Percentiles rank a stretch among this genome's conserved stretches.
Evolutionary conservation across 1,139 yeast genomes (phyloP).

Genomic region (Hansenula lynferdii): DNA sequence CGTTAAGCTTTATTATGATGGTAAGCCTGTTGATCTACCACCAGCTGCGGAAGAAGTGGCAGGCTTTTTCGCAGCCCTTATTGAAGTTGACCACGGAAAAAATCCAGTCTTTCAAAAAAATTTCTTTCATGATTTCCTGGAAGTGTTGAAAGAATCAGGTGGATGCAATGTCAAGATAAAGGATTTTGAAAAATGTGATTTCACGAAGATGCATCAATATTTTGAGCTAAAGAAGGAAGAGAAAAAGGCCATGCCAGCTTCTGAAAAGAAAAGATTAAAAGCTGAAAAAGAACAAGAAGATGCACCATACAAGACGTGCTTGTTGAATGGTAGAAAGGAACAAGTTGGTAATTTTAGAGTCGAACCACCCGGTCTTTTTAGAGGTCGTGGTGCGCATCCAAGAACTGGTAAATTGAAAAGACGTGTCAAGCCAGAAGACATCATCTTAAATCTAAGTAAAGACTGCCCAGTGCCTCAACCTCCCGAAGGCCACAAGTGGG

Average conservation of each 20-base stretch:
- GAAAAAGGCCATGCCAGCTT: slow-evolving; percentile 60
- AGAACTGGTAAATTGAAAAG: slow-evolving; percentile 85
- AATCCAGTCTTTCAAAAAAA: slow-evolving; percentile 85
- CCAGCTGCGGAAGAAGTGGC: slow-evolving; percentile 93
- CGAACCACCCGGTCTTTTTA: slow-evolving; percentile 93
- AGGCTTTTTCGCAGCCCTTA: slow-evolving; percentile 86
- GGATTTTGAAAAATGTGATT: slow-evolving; percentile 71
- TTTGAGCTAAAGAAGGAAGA: slow-evolving; percentile 70
- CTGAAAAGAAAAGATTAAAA: slow-evolving; percentile 70
- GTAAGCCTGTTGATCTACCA: slow-evolving; percentile 69
- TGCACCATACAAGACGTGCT: slow-evolving; percentile 77
- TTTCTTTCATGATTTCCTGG: slow-evolving; percentile 73
- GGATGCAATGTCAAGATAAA: slow-evolving; percentile 55
- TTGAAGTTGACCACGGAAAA: slow-evolving; percentile 84
- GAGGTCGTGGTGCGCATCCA: slow-evolving; percentile 98
- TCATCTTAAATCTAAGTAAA: slow-evolving; percentile 75
- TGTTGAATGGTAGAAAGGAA: slow-evolving; percentile 82
- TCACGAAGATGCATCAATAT: slow-evolving; percentile 65
- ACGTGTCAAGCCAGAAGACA: slow-evolving; percentile 85
- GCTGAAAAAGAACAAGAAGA: slow-evolving; percentile 70
- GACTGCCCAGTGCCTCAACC: slow-evolving; percentile 74
- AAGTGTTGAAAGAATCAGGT: slow-evolving; percentile 65
- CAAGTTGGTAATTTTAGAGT: slow-evolving; percentile 91
- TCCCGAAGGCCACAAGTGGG: slow-evolving; percentile 90
- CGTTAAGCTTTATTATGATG: slow-evolving; percentile 72